Evolutionary conservation across 2,329 filamentous ascomycete genomes (phyloP).

Genomic region (Cadophora gregata): DNA sequence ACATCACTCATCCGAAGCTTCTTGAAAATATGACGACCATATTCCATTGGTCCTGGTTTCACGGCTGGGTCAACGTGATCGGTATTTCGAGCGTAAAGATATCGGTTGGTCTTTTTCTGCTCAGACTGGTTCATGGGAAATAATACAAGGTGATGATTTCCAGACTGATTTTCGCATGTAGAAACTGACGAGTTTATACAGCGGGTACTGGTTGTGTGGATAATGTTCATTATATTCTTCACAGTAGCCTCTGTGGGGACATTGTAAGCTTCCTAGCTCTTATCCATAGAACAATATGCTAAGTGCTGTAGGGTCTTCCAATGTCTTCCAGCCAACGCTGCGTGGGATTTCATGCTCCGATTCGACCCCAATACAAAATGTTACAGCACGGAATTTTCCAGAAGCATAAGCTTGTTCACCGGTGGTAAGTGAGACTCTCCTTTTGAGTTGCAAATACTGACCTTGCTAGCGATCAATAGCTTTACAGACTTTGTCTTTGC

Average conservation of each 20-base stretch:
- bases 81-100: constrained; percentile 46
- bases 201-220: constrained; percentile 17
- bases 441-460: neutral
- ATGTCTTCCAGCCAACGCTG: constrained; percentile 53
- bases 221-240: constrained; percentile 14
- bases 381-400: constrained; percentile 48
- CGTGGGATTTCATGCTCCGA: constrained; percentile 49
- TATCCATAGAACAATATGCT: neutral
- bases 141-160: constrained; percentile 47
- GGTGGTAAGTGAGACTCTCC: constrained; percentile 43
- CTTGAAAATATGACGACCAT: constrained; percentile 42
- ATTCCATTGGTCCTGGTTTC: constrained; percentile 49
- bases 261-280: constrained; percentile 1
- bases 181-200: constrained; percentile 32
- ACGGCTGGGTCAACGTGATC: constrained; percentile 51
- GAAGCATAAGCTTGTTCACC: constrained; percentile 53
- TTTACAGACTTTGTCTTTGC: constrained; percentile 45
- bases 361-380: constrained; percentile 47
- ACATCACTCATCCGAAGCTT: constrained; percentile 41
- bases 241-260: constrained; percentile 16
- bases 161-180: constrained; percentile 45
- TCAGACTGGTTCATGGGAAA: constrained; percentile 44
- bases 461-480: constrained; percentile 35
- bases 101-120: constrained; percentile 33
- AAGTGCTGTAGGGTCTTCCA: constrained; percentile 48